Base-by-base conservation (phyloP, 768 basidiomycete species). In the Amyloporia xantha region DNA sequence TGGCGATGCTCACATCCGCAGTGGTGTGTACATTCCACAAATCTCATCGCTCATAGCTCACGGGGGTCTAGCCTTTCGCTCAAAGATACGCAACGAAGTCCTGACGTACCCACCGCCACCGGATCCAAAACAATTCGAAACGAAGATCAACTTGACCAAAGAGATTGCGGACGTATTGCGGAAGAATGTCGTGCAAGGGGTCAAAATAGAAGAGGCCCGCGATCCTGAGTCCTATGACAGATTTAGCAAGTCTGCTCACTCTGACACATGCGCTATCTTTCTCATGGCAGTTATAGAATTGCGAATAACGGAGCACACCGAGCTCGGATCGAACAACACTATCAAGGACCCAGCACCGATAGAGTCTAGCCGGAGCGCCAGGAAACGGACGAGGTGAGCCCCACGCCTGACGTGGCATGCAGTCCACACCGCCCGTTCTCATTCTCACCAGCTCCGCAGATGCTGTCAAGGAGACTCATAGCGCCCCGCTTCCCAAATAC, bases 111-210 rank as follows among this genome's bases (percentile, higher is more conserved):
- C 64, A 6, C 55, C 68, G 26, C 64, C 72, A 40, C 62, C 74
- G 3, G 77, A 83, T 52, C 63, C 75, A 4, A 64, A 64, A 28
- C 63, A 66, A 11, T 79, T 82, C 44, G 69, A 78, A 56, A 71
- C 77, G 47, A 77, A 78, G 50, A 74, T 77, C 5, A 71, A 73
- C 45, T 68, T 86, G 4, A 79, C 82, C 37, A 73, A 70, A 44
- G 91, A 96, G 37, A 72, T 93, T 38, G 88, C 92, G 3, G 61
- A 70, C 20, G 79, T 89, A 28, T 62, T 97, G 51, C 73, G 86
- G 53, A 79, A 70, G 63, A 97, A 98, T 63, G 73, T 98, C 38
- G 92, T 91, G 0, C 94, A 97, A 65, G 94, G 82, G 2, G 65
- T 69, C 38, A 77, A 69, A 58, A 70, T 79, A 9, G 59, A 64